These are phyloP conservation scores for Alnus rubra DNA, from an alignment of 306 rosid genomes.

Conservation along the genomic window DNA sequence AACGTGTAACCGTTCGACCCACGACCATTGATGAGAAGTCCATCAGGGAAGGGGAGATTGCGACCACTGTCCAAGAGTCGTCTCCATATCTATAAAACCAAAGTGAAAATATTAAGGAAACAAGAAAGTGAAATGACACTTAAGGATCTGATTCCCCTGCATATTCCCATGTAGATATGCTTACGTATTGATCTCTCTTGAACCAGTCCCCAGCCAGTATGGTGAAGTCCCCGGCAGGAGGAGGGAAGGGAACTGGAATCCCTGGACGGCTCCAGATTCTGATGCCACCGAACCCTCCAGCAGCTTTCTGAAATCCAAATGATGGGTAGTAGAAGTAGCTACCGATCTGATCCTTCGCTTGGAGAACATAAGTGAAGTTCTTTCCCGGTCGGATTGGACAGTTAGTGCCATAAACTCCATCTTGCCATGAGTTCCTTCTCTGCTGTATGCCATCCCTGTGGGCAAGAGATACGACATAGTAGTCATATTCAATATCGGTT, in stretches of 20 bases:
- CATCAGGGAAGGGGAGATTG: constrained; percentile 84
- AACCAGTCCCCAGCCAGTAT: constrained; percentile 93
- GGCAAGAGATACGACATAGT: constrained; percentile 17
- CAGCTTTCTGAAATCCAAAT: constrained; percentile 69
- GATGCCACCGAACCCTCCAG: constrained; percentile 68
- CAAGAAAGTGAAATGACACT: constrained; percentile 18
- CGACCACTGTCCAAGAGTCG: constrained; percentile 68
- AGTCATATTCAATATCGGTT: background rate
- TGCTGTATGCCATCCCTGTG: constrained; percentile 91
- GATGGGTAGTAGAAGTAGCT: constrained; percentile 70
- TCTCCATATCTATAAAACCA: constrained; percentile 57
- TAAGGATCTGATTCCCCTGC: constrained; percentile 7
- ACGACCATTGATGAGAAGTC: constrained; percentile 88
- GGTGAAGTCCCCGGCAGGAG: constrained; percentile 83
- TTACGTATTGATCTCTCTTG: constrained; percentile 69
- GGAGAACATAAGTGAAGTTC: constrained; percentile 60
- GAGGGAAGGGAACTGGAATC: constrained; percentile 92
- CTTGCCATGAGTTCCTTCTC: constrained; percentile 90
- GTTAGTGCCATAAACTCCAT: constrained; percentile 62
- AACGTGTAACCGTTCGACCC: constrained; percentile 93
- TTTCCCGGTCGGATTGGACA: constrained; percentile 64
- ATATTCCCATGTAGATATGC: background rate
- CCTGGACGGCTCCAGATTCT: constrained; percentile 90
- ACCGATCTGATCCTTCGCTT: constrained; percentile 70
- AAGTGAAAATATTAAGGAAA: background rate